Evolutionary conservation across 805 yeast species (phyloP).

Genomic region (Zygosaccharomyces bisporus): DNA sequence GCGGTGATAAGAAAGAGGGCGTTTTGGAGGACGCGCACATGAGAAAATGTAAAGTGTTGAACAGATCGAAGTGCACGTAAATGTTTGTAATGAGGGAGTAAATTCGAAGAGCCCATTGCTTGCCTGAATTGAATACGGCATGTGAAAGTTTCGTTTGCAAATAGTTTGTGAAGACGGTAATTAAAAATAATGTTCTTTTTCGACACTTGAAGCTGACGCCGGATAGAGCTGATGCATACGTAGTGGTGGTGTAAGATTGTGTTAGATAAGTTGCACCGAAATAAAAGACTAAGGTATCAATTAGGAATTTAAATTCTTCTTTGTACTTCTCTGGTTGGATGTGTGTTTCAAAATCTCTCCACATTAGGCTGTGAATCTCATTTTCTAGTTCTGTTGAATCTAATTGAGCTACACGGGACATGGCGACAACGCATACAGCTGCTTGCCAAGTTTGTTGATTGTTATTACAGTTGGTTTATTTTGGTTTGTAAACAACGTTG

Average conservation of each 20-base stretch:
- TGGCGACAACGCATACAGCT: background rate
- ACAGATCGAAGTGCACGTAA: constrained; percentile 11
- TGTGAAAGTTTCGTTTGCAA: constrained; percentile 17
- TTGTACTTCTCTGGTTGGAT: constrained; percentile 8
- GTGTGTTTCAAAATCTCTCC: constrained; percentile 15
- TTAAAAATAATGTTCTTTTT: constrained; percentile 16
- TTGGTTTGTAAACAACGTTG: too few species aligned
- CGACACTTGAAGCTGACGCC: constrained; percentile 17
- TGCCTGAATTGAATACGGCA: constrained; percentile 7
- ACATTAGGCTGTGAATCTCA: constrained; percentile 19
- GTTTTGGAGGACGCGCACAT: constrained; percentile 1
- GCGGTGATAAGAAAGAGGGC: constrained; percentile 17
- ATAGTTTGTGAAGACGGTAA: constrained; percentile 18
- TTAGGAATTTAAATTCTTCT: constrained; percentile 21
- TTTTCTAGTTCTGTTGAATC: constrained; percentile 24
- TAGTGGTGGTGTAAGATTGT: constrained; percentile 2
- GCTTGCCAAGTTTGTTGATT: too few species aligned
- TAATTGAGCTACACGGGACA: constrained; percentile 26
- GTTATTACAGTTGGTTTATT: too few species aligned
- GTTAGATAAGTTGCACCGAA: constrained; percentile 15
- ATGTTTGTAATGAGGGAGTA: constrained; percentile 4
- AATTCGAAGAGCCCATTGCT: background rate
- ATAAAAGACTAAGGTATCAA: constrained; percentile 23
- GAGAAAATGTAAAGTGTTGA: constrained; percentile 8
- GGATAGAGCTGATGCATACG: constrained; percentile 21